Evolutionary conservation across 306 rosid genomes (phyloP).

Genomic region (Dryas drummondii): DNA sequence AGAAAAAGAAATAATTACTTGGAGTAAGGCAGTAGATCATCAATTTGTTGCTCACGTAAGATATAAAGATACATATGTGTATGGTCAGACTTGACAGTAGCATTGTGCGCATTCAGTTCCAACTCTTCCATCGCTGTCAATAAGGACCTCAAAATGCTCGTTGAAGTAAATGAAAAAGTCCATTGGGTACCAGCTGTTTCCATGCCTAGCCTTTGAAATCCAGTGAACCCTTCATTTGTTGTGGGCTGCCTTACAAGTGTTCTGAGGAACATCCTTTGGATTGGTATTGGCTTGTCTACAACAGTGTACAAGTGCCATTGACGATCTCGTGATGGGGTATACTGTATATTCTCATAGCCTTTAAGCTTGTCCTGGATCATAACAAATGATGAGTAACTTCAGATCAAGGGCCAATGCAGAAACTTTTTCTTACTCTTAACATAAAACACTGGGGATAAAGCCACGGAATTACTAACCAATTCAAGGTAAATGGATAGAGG

Average conservation of each 20-base stretch:
- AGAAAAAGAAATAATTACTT: constrained; percentile 51
- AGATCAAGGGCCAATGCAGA: constrained; percentile 24
- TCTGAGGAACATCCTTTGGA: constrained; percentile 92
- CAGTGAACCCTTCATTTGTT: constrained; percentile 63
- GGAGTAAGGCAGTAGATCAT: constrained; percentile 74
- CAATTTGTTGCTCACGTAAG: constrained; percentile 74
- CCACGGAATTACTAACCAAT: constrained; percentile 61
- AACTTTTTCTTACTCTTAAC: constrained; percentile 1
- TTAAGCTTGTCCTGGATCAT: constrained; percentile 83
- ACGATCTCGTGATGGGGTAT: constrained; percentile 94
- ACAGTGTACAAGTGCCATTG: constrained; percentile 96
- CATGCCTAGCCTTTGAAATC: constrained; percentile 54
- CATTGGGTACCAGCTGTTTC: constrained; percentile 43
- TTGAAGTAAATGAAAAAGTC: constrained; percentile 75
- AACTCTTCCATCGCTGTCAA: constrained; percentile 97
- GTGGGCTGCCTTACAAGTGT: constrained; percentile 93
- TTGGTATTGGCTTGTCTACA: constrained; percentile 66
- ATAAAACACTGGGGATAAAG: neutral
- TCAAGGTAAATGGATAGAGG: constrained; percentile 97
- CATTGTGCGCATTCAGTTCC: constrained; percentile 90
- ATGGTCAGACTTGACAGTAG: constrained; percentile 71
- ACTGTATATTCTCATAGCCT: constrained; percentile 69
- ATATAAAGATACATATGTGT: constrained; percentile 93
- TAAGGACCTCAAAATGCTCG: constrained; percentile 86
- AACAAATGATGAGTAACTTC: constrained; percentile 29